Percentiles rank a stretch among this genome's conserved stretches.
phyloP scores from a whole-genome alignment of 148 eudicot genomes.

The Arctostaphylos glauca region DNA sequence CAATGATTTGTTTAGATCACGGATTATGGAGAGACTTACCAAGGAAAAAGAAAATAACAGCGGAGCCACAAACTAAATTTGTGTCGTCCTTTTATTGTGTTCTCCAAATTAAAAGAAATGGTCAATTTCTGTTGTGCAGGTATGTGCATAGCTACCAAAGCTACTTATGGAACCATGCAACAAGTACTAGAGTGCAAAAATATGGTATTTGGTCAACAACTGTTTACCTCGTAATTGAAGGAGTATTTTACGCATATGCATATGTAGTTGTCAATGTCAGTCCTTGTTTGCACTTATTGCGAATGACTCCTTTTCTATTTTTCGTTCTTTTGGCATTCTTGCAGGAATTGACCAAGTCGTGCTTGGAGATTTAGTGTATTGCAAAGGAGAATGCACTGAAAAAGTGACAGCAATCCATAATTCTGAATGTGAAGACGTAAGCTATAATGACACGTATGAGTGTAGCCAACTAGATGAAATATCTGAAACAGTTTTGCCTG shows the following conservation, averaged over 20 bases:
- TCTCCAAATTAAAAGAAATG: neutral
- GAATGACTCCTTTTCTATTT: neutral
- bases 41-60: neutral
- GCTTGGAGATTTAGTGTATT: conserved; percentile 86
- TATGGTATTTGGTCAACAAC: conserved; percentile 50
- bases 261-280: neutral
- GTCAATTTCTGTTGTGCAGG: conserved; percentile 42
- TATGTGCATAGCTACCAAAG: conserved; percentile 96
- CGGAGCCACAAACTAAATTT: neutral
- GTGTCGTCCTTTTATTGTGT: neutral
- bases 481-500: conserved; percentile 52
- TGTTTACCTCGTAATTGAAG: neutral
- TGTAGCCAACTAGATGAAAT: conserved; percentile 50
- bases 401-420: conserved; percentile 25
- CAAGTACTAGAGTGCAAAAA: conserved; percentile 77
- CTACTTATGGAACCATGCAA: conserved; percentile 95
- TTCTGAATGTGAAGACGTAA: conserved; percentile 44
- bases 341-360: conserved; percentile 70
- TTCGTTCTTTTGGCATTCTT: conserved; percentile 12
- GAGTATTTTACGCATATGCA: neutral
- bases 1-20: neutral
- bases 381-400: conserved; percentile 49
- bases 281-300: neutral
- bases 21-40: neutral
- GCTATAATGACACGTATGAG: conserved; percentile 35